Percentiles rank a stretch among this genome's conserved stretches.
These are phyloP conservation scores for Cladochytrium replicatum DNA, from an alignment of 192 early-diverging fungal species.

Conservation along the genomic window DNA sequence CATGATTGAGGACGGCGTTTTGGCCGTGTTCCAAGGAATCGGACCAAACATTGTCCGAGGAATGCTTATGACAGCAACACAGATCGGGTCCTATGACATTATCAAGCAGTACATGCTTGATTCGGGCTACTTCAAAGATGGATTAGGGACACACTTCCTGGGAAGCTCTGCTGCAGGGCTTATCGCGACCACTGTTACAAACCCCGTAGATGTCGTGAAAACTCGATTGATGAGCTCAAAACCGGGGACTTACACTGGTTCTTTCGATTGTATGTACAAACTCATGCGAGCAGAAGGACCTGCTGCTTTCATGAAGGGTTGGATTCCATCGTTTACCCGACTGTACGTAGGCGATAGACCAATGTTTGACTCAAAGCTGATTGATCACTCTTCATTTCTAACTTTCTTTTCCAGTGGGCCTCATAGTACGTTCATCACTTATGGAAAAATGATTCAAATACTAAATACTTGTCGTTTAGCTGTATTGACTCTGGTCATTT, in stretches of 20 bases:
- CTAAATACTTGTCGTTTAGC: too few species aligned
- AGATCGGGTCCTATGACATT: conserved; percentile 9
- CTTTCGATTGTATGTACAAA: conserved; percentile 3
- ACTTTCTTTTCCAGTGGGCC: too few species aligned
- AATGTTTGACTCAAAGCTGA: too few species aligned
- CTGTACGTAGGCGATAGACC: too few species aligned
- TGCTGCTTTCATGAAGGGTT: conserved; percentile 25
- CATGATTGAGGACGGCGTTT: conserved; percentile 14
- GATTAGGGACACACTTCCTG: conserved; percentile 12
- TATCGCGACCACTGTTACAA: conserved; percentile 21
- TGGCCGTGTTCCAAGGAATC: conserved; percentile 20
- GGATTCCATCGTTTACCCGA: too few species aligned
- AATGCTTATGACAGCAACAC: conserved; percentile 20
- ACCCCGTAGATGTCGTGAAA: conserved; percentile 22
- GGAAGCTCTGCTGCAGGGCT: conserved; percentile 14
- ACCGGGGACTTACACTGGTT: conserved; percentile 5
- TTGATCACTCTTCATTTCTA: too few species aligned
- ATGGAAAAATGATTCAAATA: too few species aligned
- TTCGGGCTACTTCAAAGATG: conserved; percentile 10
- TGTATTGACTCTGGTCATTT: too few species aligned
- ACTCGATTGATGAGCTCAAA: conserved; percentile 13
- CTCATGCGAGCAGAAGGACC: conserved; percentile 15
- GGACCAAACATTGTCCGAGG: conserved; percentile 25
- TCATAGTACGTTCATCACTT: too few species aligned
- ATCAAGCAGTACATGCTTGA: conserved; percentile 9